Evolutionary conservation across 768 basidiomycete species (phyloP).

Genomic region (Collybia sp.): DNA sequence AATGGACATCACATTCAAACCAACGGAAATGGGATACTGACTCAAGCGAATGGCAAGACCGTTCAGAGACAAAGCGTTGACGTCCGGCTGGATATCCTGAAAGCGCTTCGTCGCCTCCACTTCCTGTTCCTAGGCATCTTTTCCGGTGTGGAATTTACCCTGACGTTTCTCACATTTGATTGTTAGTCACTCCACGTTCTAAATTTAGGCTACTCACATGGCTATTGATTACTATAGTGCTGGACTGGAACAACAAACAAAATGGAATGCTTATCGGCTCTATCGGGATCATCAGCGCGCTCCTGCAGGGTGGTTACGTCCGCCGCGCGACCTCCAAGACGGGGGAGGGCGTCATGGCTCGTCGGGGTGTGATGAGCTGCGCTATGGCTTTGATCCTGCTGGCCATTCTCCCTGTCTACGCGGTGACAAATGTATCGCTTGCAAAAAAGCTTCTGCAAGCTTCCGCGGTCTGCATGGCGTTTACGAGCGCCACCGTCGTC

Average conservation of each 20-base stretch:
- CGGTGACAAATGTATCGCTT: conserved; percentile 31
- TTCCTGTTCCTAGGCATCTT: conserved; percentile 87
- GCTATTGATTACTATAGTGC: conserved; percentile 41
- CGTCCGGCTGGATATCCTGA: conserved; percentile 54
- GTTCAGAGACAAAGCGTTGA: conserved; percentile 27
- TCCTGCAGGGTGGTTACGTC: conserved; percentile 93
- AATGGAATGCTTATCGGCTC: conserved; percentile 82
- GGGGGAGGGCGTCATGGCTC: conserved; percentile 82
- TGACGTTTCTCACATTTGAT: conserved; percentile 93
- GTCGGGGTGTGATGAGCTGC: conserved; percentile 74
- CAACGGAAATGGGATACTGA: conserved; percentile 9
- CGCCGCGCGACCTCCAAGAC: conserved; percentile 71
- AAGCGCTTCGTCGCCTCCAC: conserved; percentile 62
- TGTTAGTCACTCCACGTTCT: conserved; percentile 40
- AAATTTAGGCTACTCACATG: neutral
- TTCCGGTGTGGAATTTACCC: conserved; percentile 94
- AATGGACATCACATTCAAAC: conserved; percentile 4
- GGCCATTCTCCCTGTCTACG: conserved; percentile 60
- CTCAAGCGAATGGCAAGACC: conserved; percentile 15
- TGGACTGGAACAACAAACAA: conserved; percentile 86
- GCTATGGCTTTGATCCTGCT: conserved; percentile 67
- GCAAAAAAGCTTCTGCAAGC: conserved; percentile 53
- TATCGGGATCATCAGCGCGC: conserved; percentile 86
- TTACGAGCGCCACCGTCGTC: conserved; percentile 94
- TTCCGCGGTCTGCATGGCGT: conserved; percentile 85